Base-by-base conservation (phyloP, 257 asterid species). In the Nicotiana otophora region DNA sequence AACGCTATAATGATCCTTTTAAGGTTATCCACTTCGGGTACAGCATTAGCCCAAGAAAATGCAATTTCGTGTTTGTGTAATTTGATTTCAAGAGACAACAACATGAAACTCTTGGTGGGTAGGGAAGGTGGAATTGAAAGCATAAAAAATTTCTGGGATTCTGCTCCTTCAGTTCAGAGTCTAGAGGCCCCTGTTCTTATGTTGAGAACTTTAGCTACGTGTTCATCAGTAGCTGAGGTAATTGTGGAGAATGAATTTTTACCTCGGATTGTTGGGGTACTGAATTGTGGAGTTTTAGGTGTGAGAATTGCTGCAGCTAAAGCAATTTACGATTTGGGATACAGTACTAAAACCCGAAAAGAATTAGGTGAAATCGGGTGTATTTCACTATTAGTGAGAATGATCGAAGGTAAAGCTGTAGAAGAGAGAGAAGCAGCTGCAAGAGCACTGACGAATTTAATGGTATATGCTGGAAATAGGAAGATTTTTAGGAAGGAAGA, bases 361-460 rank as follows among this genome's bases (percentile, higher is more conserved):
- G 98, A 95, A 77, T 81, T 94, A 77, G 98, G 99, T 0, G 97
- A 94, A 84, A 84, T 89, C 62, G 98, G 97, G 26, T 90, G 97
- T 84, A 86, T 96, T 81, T 66, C 91, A 0, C 82, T 82, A 4
- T 84, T 95, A 11, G 92, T 92, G 48, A 88, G 84, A 36, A 89
- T 93, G 94, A 63, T 92, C 17, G 99, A 96, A 34, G 95, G 97
- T 8, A 96, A 96, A 78, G 91, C 93, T 1, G 72, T 82, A 0
- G 95, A 93, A 85, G 99, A 96, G 90, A 96, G 89, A 86, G 96
- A 87, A 72, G 94, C 94, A 0, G 97, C 95, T 0, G 91, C 93
- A 0, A 91, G 89, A 72, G 86, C 91, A 10, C 85, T 96, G n/a
- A 86, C 95, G 3, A 84, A 57, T 76, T 85, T 94, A 33, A 72